Percentiles rank a stretch among this genome's conserved stretches.
Conservation (phyloP, 2,329 filamentous ascomycete genomes). For the Sclerotinia subarctica region DNA sequence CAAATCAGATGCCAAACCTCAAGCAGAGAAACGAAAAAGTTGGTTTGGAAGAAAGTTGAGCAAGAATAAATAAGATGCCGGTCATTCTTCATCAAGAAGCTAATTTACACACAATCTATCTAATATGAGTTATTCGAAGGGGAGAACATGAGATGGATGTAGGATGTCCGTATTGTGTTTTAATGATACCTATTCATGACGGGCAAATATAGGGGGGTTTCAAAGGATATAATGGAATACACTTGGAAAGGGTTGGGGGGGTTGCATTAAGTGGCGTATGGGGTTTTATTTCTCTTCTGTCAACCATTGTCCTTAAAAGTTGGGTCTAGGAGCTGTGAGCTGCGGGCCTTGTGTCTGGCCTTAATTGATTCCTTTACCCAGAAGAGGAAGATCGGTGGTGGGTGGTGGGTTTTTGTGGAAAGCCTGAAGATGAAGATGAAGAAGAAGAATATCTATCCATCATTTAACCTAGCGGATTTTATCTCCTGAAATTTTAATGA, state of each 20-base stretch:
- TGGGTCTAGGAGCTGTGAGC: constrained; percentile 3
- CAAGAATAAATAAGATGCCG: constrained; percentile 45
- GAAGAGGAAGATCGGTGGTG: background rate
- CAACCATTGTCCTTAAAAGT: background rate
- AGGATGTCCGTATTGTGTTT: constrained; percentile 14
- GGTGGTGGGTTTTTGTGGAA: background rate
- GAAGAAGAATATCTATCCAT: background rate
- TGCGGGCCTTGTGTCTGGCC: constrained; percentile 6
- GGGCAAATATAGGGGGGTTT: constrained; percentile 18
- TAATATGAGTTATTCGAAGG: constrained; percentile 20
- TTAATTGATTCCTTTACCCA: constrained; percentile 12
- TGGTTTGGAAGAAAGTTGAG: constrained; percentile 85
- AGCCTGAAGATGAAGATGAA: constrained; percentile 12
- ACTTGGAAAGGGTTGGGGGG: constrained; percentile 26
- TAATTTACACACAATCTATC: constrained; percentile 8
- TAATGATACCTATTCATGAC: constrained; percentile 25
- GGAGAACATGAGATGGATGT: constrained; percentile 21
- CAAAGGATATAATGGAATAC: constrained; percentile 22
- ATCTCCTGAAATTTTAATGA: background rate
- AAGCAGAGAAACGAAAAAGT: constrained; percentile 75
- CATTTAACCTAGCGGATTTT: background rate
- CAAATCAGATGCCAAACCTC: constrained; percentile 14
- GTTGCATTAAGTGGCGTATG: constrained; percentile 29
- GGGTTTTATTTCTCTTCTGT: constrained; percentile 17
- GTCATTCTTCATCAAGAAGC: background rate